Evolutionary conservation across 345 rosid genomes (phyloP).

Genomic region (Hypericum perforatum): DNA sequence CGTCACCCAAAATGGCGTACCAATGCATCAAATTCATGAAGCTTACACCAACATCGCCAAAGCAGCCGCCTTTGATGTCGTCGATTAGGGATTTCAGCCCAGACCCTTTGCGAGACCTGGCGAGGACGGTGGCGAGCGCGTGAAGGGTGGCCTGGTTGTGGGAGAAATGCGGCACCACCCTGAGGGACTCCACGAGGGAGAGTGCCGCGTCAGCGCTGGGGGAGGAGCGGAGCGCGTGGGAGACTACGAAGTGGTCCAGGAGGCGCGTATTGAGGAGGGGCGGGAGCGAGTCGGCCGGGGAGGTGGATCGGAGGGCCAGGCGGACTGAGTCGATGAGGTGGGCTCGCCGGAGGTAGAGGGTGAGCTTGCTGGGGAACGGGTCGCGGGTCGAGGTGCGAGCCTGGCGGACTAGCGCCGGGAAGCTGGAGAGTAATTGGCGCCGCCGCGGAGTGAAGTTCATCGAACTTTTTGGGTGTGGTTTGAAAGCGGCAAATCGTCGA

Average conservation of each 20-base stretch:
- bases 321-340: constrained; percentile 63
- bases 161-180: constrained; percentile 22
- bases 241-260: constrained; percentile 62
- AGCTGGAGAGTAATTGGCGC: constrained; percentile 11
- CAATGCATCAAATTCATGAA: constrained; percentile 66
- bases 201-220: constrained; percentile 59
- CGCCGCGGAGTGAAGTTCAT: constrained; percentile 33
- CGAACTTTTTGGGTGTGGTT: not conserved
- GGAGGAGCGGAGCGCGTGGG: constrained; percentile 59
- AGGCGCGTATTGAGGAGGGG: constrained; percentile 42
- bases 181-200: constrained; percentile 38
- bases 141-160: constrained; percentile 42
- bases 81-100: constrained; percentile 46
- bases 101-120: constrained; percentile 36
- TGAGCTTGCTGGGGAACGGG: constrained; percentile 65
- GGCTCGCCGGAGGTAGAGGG: constrained; percentile 65
- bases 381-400: constrained; percentile 49
- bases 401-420: constrained; percentile 21
- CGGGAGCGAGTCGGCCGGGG: constrained; percentile 20
- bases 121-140: constrained; percentile 64
- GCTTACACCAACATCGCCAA: constrained; percentile 35
- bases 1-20: constrained; percentile 48
- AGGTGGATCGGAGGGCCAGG: constrained; percentile 53
- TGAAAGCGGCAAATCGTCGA: no score
- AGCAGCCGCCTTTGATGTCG: constrained; percentile 39